Evolutionary conservation across 768 basidiomycete species (phyloP).

Genomic region (Tulasnella sp.): DNA sequence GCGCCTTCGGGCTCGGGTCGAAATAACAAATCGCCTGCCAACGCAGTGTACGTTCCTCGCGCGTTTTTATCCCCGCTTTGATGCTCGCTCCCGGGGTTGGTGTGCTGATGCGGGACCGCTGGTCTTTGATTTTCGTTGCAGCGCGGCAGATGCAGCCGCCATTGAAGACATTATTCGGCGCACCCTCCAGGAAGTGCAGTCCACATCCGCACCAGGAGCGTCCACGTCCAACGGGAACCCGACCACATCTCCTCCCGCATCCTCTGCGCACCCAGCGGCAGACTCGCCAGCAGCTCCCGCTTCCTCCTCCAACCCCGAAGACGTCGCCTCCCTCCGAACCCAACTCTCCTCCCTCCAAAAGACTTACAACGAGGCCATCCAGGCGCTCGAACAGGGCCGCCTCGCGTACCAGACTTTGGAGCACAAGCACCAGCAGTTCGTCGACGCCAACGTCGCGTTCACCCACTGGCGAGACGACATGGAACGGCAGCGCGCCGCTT

Average conservation of each 20-base stretch:
- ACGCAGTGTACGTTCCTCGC: slow-evolving; percentile 6
- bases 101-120: background rate
- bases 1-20: background rate
- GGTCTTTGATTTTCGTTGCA: background rate
- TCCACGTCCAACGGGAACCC: slow-evolving; percentile 21
- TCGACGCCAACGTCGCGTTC: slow-evolving; percentile 35
- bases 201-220: background rate
- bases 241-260: slow-evolving; percentile 3
- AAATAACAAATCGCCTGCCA: slow-evolving; percentile 23
- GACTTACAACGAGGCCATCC: slow-evolving; percentile 4
- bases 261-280: background rate
- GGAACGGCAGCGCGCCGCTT: slow-evolving; percentile 29
- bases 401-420: slow-evolving; percentile 27
- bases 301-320: background rate
- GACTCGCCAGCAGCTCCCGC: background rate
- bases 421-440: slow-evolving; percentile 34
- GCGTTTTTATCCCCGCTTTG: background rate
- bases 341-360: slow-evolving; percentile 30
- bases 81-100: background rate
- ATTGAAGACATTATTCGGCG: slow-evolving; percentile 31
- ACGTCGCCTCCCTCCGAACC: slow-evolving; percentile 26
- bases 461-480: slow-evolving; percentile 34
- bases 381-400: slow-evolving; percentile 23
- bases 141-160: slow-evolving; percentile 25
- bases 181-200: background rate